Evolutionary conservation across 2,329 filamentous ascomycete genomes (phyloP).

Genomic region (Phialocephala sp.): DNA sequence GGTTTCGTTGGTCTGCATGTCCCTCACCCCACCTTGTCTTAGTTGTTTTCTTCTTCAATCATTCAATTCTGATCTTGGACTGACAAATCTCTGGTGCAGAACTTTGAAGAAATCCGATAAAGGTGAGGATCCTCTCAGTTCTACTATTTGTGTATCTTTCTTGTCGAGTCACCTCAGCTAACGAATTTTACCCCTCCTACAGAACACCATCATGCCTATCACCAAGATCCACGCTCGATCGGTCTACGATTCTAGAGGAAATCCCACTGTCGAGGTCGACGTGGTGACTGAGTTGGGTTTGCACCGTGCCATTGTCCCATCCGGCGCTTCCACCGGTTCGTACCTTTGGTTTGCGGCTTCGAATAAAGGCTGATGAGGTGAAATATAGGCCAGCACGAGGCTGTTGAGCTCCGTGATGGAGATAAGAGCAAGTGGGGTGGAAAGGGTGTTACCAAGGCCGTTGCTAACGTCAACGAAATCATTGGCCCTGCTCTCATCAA

Average conservation of each 20-base stretch:
- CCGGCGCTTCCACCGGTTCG: constrained; percentile 91
- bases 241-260: constrained; percentile 98
- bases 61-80: constrained; percentile 25
- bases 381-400: constrained; percentile 79
- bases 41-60: constrained; percentile 31
- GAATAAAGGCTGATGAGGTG: constrained; percentile 32
- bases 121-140: constrained; percentile 22
- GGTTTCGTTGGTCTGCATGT: constrained; percentile 24
- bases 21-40: constrained; percentile 33
- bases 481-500: constrained; percentile 84
- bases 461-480: constrained; percentile 82
- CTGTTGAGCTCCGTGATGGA: constrained; percentile 87
- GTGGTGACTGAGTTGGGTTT: constrained; percentile 95
- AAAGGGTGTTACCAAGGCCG: constrained; percentile 87
- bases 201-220: constrained; percentile 76
- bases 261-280: constrained; percentile 99
- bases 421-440: constrained; percentile 86
- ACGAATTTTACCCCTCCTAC: constrained; percentile 26
- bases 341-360: constrained; percentile 39
- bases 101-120: constrained; percentile 19
- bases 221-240: constrained; percentile 90
- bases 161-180: constrained; percentile 20
- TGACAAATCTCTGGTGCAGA: constrained; percentile 30
- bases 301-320: constrained; percentile 96
- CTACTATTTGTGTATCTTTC: neutral